phyloP scores from a whole-genome alignment of 2,329 filamentous ascomycete genomes.

The Teratosphaeria nubilosa region DNA sequence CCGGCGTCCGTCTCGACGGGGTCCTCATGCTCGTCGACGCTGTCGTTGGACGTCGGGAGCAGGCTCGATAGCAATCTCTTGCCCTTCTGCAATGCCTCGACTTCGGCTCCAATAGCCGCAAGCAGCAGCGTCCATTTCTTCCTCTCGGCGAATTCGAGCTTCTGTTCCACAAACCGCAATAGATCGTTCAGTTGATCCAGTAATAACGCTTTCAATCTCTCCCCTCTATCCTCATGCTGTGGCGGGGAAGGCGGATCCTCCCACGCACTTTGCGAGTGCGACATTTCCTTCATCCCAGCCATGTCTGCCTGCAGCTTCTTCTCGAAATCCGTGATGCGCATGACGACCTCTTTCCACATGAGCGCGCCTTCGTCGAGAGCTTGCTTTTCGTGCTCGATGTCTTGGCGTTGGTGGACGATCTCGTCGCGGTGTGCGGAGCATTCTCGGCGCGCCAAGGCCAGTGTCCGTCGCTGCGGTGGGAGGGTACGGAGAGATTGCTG shows the following conservation, averaged over 20 bases:
- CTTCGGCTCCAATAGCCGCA: slow-evolving; percentile 63
- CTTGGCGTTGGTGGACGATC: slow-evolving; percentile 44
- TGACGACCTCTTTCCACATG: slow-evolving; percentile 55
- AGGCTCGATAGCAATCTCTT: slow-evolving; percentile 43
- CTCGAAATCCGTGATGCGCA: slow-evolving; percentile 56
- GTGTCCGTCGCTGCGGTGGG: slow-evolving; percentile 54
- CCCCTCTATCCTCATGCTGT: slow-evolving; percentile 8
- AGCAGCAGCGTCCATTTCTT: slow-evolving; percentile 66
- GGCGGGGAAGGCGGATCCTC: slow-evolving; percentile 13
- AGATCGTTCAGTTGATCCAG: slow-evolving; percentile 48
- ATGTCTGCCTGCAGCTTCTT: slow-evolving; percentile 49
- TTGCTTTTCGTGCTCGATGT: slow-evolving; percentile 50
- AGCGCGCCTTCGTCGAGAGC: slow-evolving; percentile 58
- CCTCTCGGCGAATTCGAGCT: slow-evolving; percentile 46
- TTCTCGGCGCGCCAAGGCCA: slow-evolving; percentile 61
- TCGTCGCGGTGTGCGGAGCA: slow-evolving; percentile 55
- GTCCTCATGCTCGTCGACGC: neutral
- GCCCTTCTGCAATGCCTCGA: slow-evolving; percentile 56
- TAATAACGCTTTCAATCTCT: slow-evolving; percentile 25
- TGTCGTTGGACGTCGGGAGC: slow-evolving; percentile 10
- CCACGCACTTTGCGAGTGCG: slow-evolving; percentile 18
- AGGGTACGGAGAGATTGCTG: slow-evolving; percentile 36
- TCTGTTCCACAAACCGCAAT: slow-evolving; percentile 45
- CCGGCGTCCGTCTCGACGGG: slow-evolving; percentile 4
- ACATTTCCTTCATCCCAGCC: slow-evolving; percentile 17